Percentiles rank a stretch among this genome's conserved stretches.
These are phyloP conservation scores for Colletotrichum caudatum DNA, from an alignment of 2,329 filamentous ascomycete species.

Conservation along the genomic window DNA sequence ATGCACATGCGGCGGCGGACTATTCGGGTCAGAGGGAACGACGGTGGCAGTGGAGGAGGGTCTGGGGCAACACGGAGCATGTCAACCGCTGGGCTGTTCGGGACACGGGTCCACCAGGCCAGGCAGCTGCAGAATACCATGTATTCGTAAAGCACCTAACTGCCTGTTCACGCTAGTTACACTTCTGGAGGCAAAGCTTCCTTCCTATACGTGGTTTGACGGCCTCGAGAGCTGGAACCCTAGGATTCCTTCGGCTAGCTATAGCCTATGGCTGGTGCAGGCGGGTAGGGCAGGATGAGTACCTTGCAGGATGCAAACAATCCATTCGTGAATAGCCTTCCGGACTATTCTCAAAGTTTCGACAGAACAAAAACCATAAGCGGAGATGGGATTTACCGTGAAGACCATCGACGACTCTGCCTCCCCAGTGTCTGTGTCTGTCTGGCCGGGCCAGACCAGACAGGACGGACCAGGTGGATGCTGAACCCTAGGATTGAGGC, in stretches of 20 bases:
- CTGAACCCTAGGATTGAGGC: constrained; percentile 30
- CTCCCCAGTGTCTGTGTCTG: neutral
- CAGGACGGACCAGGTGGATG: neutral
- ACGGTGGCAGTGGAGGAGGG: constrained; percentile 1
- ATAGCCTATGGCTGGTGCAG: neutral
- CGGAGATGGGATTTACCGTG: constrained; percentile 3
- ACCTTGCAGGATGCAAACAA: neutral
- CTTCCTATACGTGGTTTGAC: neutral
- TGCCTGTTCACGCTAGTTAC: neutral
- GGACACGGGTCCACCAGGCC: constrained; percentile 30
- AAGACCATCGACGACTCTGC: neutral
- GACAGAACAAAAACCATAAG: constrained; percentile 26
- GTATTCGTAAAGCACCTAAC: too few species aligned
- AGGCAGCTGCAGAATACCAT: constrained; percentile 17
- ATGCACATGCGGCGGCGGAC: neutral
- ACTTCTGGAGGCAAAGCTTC: neutral
- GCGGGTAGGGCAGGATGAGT: neutral
- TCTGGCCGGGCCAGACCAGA: neutral
- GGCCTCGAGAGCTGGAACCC: neutral
- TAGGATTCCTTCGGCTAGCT: neutral
- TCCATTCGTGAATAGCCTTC: neutral
- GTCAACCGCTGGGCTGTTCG: constrained; percentile 33
- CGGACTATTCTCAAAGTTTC: constrained; percentile 1
- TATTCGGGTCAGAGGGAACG: constrained; percentile 7
- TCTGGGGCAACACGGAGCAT: constrained; percentile 36